Evolutionary conservation across 192 early-diverging fungal species (phyloP).

Genomic region (Entomortierella beljakovae): DNA sequence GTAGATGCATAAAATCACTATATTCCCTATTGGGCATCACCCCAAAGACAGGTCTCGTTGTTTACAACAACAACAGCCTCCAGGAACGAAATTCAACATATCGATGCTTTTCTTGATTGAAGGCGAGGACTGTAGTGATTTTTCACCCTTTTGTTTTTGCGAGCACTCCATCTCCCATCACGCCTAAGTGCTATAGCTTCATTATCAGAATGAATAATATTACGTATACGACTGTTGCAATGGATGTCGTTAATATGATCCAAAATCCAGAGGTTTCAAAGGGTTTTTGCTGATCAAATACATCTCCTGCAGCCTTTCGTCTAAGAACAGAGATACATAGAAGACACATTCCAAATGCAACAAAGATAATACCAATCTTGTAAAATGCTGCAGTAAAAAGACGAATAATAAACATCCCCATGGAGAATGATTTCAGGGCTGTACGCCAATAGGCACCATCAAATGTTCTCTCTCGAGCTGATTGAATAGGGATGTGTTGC

Average conservation of each 20-base stretch:
- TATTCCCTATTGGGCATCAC: no score
- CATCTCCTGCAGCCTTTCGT: slow-evolving; percentile 57
- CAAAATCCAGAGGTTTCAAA: slow-evolving; percentile 67
- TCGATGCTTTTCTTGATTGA: neutral
- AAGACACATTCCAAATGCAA: slow-evolving; percentile 61
- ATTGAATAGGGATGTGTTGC: neutral
- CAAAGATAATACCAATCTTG: slow-evolving; percentile 67
- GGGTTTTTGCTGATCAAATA: slow-evolving; percentile 65
- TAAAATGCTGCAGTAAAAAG: slow-evolving; percentile 68
- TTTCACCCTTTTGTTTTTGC: neutral
- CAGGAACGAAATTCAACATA: no score
- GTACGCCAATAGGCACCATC: slow-evolving; percentile 73
- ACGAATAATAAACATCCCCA: slow-evolving; percentile 64
- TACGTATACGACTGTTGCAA: slow-evolving; percentile 59
- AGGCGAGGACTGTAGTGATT: neutral
- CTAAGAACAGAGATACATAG: slow-evolving; percentile 61
- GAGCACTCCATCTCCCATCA: no score
- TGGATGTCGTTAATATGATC: slow-evolving; percentile 59
- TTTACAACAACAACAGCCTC: no score
- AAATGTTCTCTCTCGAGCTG: slow-evolving; percentile 69
- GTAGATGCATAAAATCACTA: no score
- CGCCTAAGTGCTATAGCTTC: neutral
- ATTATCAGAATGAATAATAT: slow-evolving; percentile 55
- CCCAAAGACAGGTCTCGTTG: no score
- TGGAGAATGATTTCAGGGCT: slow-evolving; percentile 62